Evolutionary conservation across 2,329 filamentous ascomycete species (phyloP).

Genomic region (Nemania bipapillata): DNA sequence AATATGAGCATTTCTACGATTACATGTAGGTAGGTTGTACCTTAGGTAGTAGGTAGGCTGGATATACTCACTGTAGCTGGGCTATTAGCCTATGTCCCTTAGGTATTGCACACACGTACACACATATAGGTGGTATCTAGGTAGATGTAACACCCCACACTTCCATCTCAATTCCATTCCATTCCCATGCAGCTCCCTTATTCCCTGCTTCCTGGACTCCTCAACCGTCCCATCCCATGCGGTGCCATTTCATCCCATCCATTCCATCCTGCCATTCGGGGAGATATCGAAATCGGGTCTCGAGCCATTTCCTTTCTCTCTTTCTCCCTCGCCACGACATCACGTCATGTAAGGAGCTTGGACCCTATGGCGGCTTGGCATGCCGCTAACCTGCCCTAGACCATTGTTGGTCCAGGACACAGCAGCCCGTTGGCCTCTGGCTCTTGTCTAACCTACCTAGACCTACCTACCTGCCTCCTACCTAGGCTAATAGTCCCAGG

Average conservation of each 20-base stretch:
- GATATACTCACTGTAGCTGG: too few relatives aligned
- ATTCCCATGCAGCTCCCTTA: neutral
- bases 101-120: too few relatives aligned
- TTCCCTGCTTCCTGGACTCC: neutral
- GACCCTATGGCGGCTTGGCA: conserved; percentile 26
- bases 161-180: neutral
- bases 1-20: too few relatives aligned
- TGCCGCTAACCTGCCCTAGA: conserved; percentile 11
- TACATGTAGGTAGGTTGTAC: too few relatives aligned
- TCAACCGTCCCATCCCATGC: too few relatives aligned
- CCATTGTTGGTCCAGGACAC: conserved; percentile 1
- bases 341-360: conserved; percentile 29
- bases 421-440: neutral
- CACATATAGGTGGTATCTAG: too few relatives aligned
- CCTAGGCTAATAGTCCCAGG: too few relatives aligned
- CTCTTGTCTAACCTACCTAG: neutral
- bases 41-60: too few relatives aligned
- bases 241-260: too few relatives aligned
- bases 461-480: too few relatives aligned
- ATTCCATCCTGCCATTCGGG: neutral
- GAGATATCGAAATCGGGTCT: conserved; percentile 15
- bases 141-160: conserved; percentile 15
- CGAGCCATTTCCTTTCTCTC: neutral
- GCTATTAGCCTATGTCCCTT: too few relatives aligned
- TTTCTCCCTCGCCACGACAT: conserved; percentile 9